phyloP scores from a whole-genome alignment of 2,329 filamentous ascomycete genomes.

The Penicillium sp. region DNA sequence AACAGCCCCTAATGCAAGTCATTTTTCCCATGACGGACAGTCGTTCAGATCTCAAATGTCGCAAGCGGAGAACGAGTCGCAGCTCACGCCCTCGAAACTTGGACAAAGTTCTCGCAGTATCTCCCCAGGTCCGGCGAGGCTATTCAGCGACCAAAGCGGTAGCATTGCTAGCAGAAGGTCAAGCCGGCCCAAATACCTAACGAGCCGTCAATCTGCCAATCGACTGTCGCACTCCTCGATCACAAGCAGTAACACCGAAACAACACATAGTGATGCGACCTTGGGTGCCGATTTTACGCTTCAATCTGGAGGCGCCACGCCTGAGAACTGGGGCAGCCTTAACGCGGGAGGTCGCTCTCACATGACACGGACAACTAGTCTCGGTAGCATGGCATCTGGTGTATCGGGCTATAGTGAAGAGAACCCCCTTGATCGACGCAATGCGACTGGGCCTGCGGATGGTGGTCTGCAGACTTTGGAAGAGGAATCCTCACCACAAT shows the following conservation, averaged over 20 bases:
- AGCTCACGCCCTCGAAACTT: slow-evolving; percentile 32
- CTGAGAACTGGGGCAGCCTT: slow-evolving; percentile 43
- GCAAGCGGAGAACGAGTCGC: slow-evolving; percentile 29
- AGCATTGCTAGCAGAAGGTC: slow-evolving; percentile 35
- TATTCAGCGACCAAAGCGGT: slow-evolving; percentile 33
- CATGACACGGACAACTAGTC: slow-evolving; percentile 77
- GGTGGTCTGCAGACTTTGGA: slow-evolving; percentile 61
- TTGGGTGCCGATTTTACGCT: slow-evolving; percentile 79
- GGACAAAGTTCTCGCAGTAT: slow-evolving; percentile 32
- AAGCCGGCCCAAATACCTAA: slow-evolving; percentile 60
- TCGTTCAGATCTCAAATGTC: slow-evolving; percentile 26
- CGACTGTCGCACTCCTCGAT: slow-evolving; percentile 63
- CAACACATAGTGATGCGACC: slow-evolving; percentile 71
- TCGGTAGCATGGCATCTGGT: slow-evolving; percentile 87
- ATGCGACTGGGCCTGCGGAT: slow-evolving; percentile 47
- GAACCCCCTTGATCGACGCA: slow-evolving; percentile 50
- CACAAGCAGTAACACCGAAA: slow-evolving; percentile 61
- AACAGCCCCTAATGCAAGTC: slow-evolving; percentile 23
- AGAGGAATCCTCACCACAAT: slow-evolving; percentile 52
- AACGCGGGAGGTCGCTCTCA: slow-evolving; percentile 40
- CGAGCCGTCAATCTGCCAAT: slow-evolving; percentile 60
- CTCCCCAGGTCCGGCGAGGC: slow-evolving; percentile 30
- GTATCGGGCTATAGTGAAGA: slow-evolving; percentile 60
- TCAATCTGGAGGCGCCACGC: slow-evolving; percentile 77
- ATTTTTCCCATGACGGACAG: slow-evolving; percentile 27